Evolutionary conservation across 1,284 basidiomycete genomes (phyloP).

Genomic region (Trichosporon inkin): DNA sequence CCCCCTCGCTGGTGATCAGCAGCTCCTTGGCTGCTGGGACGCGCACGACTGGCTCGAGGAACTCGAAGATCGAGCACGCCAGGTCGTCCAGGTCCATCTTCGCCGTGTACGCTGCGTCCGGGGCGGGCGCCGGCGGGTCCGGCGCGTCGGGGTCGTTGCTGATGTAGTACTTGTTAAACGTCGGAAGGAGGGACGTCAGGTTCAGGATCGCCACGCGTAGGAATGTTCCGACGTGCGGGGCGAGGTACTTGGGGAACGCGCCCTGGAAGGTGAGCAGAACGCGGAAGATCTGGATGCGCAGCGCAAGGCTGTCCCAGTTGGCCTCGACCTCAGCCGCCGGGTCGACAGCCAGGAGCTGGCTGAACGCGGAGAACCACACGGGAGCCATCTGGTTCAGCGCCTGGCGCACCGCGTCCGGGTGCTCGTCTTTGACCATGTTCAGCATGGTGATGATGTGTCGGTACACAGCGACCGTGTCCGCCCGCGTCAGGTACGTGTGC

Average conservation of each 20-base stretch:
- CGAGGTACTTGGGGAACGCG: constrained; percentile 67
- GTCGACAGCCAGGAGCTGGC: constrained; percentile 65
- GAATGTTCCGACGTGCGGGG: constrained; percentile 60
- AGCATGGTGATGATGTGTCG: constrained; percentile 82
- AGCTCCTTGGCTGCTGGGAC: constrained; percentile 24
- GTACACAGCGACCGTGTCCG: constrained; percentile 82
- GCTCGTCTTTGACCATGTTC: constrained; percentile 90
- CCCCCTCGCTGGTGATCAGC: constrained; percentile 22
- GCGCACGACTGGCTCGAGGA: constrained; percentile 64
- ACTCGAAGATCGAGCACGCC: constrained; percentile 73
- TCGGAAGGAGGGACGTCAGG: constrained; percentile 62
- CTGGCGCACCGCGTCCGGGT: constrained; percentile 77
- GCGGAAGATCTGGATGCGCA: constrained; percentile 66
- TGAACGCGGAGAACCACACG: constrained; percentile 82
- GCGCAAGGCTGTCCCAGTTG: constrained; percentile 71
- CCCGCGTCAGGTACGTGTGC: constrained; percentile 72
- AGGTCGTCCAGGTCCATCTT: constrained; percentile 63
- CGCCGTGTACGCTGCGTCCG: constrained; percentile 64
- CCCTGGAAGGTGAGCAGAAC: constrained; percentile 71
- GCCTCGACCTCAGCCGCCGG: constrained; percentile 59
- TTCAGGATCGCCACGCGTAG: constrained; percentile 63
- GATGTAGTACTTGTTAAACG: constrained; percentile 67
- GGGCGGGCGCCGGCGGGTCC: constrained; percentile 58
- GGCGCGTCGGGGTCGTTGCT: constrained; percentile 50
- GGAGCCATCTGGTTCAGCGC: constrained; percentile 76